Conservation (phyloP, 139 green algal species). For the Ettlia oleoabundans region DNA sequence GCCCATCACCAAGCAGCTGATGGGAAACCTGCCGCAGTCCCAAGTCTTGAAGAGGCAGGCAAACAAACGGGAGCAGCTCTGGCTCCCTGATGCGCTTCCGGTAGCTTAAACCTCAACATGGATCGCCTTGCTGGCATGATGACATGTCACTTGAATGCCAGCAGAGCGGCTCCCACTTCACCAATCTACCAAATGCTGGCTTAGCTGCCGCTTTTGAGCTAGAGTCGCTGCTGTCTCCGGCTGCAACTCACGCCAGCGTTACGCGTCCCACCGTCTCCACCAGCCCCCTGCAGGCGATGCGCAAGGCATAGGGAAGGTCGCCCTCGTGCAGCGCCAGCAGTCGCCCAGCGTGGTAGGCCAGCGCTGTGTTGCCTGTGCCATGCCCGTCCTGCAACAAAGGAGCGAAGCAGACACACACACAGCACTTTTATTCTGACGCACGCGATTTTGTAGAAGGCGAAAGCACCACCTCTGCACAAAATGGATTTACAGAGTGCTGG, state of each 20-base stretch:
- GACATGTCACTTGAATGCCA: too few species aligned
- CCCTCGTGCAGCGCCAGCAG: slow-evolving; percentile 84
- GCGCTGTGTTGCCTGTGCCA: slow-evolving; percentile 67
- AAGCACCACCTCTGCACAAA: neutral
- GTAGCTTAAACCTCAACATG: too few species aligned
- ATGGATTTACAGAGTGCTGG: neutral
- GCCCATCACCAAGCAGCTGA: too few species aligned
- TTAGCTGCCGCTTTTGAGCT: too few species aligned
- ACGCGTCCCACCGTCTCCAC: slow-evolving; percentile 72
- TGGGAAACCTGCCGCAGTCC: too few species aligned
- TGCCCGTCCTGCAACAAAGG: neutral
- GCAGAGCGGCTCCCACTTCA: too few species aligned
- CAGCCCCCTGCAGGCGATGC: slow-evolving; percentile 47
- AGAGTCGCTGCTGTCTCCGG: neutral
- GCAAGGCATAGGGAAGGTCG: slow-evolving; percentile 66
- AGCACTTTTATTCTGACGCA: too few species aligned
- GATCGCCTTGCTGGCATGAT: too few species aligned
- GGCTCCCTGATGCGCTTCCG: too few species aligned
- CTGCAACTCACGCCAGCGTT: slow-evolving; percentile 3
- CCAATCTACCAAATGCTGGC: too few species aligned
- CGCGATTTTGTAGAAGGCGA: neutral
- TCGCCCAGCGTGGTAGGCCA: slow-evolving; percentile 69
- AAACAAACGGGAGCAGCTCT: too few species aligned
- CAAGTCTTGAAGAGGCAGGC: too few species aligned
- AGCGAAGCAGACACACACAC: neutral